Conservation (phyloP, 768 basidiomycete species). For the Sutorius australiensis region DNA sequence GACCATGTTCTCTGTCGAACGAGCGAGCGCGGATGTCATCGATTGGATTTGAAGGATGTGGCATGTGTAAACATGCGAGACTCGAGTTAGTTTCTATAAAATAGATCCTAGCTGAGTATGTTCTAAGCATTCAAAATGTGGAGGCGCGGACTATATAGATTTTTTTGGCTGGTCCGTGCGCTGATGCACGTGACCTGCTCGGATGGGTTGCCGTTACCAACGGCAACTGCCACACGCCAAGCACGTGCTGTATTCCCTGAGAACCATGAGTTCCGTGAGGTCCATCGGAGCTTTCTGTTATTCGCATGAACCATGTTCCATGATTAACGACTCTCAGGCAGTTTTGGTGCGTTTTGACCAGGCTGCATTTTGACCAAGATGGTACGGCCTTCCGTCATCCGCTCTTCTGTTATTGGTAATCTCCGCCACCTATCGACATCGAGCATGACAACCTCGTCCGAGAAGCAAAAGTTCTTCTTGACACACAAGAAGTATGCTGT, state of each 20-base stretch:
- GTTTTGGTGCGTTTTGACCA: background rate
- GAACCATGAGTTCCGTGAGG: background rate
- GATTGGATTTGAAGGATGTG: constrained; percentile 66
- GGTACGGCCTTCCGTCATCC: constrained; percentile 1
- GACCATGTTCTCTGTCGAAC: constrained; percentile 65
- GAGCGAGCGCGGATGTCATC: constrained; percentile 65
- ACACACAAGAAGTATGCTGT: constrained; percentile 67
- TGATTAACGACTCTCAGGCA: background rate
- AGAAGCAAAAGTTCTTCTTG: constrained; percentile 55
- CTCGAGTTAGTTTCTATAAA: constrained; percentile 76
- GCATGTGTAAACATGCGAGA: constrained; percentile 79
- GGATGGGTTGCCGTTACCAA: background rate
- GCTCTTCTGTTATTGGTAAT: constrained; percentile 1
- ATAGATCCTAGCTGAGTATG: constrained; percentile 82
- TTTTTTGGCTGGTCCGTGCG: constrained; percentile 35
- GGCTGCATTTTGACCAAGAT: background rate
- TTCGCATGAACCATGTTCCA: background rate
- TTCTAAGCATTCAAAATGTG: constrained; percentile 44
- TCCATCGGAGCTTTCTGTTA: background rate
- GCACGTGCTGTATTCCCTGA: background rate
- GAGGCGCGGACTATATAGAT: constrained; percentile 31
- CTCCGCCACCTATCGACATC: constrained; percentile 10
- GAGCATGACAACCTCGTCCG: constrained; percentile 31
- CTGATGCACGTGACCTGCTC: constrained; percentile 18
- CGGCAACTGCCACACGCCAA: background rate